A percentile compares a stretch with the other conserved stretches of the same genome.
Conservation (phyloP, 106 monocot species). For the Amphibolis antarctica region DNA sequence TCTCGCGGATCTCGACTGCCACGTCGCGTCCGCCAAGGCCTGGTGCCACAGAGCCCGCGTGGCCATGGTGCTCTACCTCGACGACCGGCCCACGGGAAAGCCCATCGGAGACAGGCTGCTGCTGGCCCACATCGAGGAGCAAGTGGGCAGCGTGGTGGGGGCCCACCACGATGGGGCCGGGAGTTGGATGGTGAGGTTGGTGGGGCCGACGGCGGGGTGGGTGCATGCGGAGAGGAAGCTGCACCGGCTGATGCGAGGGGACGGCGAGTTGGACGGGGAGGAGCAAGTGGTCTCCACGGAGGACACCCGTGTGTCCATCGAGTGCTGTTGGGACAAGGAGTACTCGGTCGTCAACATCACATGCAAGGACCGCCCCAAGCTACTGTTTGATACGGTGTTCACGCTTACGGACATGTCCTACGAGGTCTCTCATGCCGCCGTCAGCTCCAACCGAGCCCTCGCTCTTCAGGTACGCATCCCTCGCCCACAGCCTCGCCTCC, state of each 20-base stretch:
- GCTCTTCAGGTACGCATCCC: conserved; percentile 27
- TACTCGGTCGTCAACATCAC: conserved; percentile 52
- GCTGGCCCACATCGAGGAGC: conserved; percentile 23
- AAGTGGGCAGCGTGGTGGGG: conserved; percentile 23
- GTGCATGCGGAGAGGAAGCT: conserved; percentile 39
- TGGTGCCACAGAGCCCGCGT: conserved; percentile 48
- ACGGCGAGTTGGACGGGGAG: conserved; percentile 12
- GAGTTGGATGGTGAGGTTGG: conserved; percentile 10
- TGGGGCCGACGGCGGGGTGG: conserved; percentile 12
- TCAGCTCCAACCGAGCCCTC: conserved; percentile 31
- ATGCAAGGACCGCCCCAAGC: conserved; percentile 52
- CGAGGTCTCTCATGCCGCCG: conserved; percentile 52
- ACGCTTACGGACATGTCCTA: conserved; percentile 64
- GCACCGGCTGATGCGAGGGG: conserved; percentile 40
- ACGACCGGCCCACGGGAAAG: conserved; percentile 3
- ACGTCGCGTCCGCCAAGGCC: conserved; percentile 22
- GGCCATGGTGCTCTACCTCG: conserved; percentile 27
- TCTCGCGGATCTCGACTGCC: conserved; percentile 22
- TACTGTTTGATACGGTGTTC: conserved; percentile 62
- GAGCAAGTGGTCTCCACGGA: neutral
- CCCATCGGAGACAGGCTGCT: neutral
- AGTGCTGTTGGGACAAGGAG: conserved; percentile 35
- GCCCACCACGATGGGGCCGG: conserved; percentile 17
- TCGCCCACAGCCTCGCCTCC: too few relatives aligned
- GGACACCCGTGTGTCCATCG: conserved; percentile 20